These are phyloP conservation scores for Silene conica DNA, from an alignment of 148 eudicot species.

Conservation along the genomic window DNA sequence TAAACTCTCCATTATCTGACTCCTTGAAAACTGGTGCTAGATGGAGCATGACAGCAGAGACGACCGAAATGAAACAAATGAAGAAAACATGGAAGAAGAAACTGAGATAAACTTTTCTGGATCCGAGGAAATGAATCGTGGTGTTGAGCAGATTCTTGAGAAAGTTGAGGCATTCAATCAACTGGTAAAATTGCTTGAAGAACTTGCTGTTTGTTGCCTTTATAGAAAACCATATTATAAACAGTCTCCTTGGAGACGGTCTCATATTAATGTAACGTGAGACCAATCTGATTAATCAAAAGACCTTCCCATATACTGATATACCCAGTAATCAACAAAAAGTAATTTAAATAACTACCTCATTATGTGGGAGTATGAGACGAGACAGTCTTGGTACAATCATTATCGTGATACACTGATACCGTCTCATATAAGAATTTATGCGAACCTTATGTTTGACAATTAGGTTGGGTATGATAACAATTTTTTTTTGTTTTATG, in stretches of 20 bases:
- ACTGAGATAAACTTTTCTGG: constrained; percentile 37
- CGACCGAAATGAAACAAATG: constrained; percentile 34
- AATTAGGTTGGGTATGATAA: background rate
- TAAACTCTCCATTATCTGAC: constrained; percentile 11
- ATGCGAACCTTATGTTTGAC: background rate
- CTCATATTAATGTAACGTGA: background rate
- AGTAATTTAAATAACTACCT: too few relatives aligned
- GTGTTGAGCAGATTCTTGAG: constrained; percentile 62
- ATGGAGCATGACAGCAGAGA: constrained; percentile 40
- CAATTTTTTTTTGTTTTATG: too few relatives aligned
- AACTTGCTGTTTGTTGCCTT: background rate
- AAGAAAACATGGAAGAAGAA: constrained; percentile 53
- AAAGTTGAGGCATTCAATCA: constrained; percentile 69
- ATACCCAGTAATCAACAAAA: too few relatives aligned
- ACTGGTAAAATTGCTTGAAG: constrained; percentile 40
- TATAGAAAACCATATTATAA: background rate
- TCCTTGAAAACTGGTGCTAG: constrained; percentile 27
- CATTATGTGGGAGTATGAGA: too few relatives aligned
- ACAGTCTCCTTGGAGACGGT: background rate
- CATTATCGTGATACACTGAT: too few relatives aligned
- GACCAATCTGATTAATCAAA: background rate
- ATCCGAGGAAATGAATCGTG: constrained; percentile 76
- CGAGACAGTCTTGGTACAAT: too few relatives aligned
- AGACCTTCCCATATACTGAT: too few relatives aligned
- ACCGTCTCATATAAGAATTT: too few relatives aligned